Conservation (phyloP, 2,329 filamentous ascomycete genomes). For the Aspergillus pseudoterreus region DNA sequence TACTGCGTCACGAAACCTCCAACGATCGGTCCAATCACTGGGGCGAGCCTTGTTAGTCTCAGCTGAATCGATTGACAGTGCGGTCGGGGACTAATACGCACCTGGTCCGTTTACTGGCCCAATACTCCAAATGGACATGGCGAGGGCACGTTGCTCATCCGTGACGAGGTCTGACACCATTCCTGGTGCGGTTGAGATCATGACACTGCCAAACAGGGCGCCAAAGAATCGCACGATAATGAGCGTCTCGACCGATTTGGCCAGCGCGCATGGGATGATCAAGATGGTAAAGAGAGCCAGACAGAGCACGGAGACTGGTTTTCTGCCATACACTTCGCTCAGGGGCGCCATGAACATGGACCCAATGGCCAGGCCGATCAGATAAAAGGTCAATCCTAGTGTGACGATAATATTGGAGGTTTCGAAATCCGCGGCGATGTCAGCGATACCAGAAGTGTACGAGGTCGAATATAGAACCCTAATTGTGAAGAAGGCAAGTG, state of each 20-base stretch:
- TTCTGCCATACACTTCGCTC: conserved; percentile 45
- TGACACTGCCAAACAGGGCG: conserved; percentile 69
- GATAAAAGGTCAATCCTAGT: conserved; percentile 73
- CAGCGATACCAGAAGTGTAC: conserved; percentile 69
- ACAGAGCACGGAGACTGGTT: conserved; percentile 63
- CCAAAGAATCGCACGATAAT: conserved; percentile 72
- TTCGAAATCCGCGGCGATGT: conserved; percentile 65
- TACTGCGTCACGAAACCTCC: conserved; percentile 70
- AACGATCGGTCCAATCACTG: conserved; percentile 62
- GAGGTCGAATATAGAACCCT: conserved; percentile 71
- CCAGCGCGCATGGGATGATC: conserved; percentile 68
- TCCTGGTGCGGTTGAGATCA: conserved; percentile 80
- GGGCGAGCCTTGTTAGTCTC: conserved; percentile 1
- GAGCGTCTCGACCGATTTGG: conserved; percentile 63
- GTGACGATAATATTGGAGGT: conserved; percentile 60
- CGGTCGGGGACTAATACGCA: conserved; percentile 13
- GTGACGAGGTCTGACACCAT: conserved; percentile 79
- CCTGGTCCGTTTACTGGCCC: conserved; percentile 76
- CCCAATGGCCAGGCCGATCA: conserved; percentile 69
- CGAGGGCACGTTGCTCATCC: conserved; percentile 75
- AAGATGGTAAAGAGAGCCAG: conserved; percentile 63
- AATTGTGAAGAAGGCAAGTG: neutral
- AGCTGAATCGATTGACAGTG: neutral
- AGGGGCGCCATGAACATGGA: conserved; percentile 71
- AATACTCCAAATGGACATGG: conserved; percentile 77